Conservation (phyloP, 805 yeast species). For the Yarrowia porcina region DNA sequence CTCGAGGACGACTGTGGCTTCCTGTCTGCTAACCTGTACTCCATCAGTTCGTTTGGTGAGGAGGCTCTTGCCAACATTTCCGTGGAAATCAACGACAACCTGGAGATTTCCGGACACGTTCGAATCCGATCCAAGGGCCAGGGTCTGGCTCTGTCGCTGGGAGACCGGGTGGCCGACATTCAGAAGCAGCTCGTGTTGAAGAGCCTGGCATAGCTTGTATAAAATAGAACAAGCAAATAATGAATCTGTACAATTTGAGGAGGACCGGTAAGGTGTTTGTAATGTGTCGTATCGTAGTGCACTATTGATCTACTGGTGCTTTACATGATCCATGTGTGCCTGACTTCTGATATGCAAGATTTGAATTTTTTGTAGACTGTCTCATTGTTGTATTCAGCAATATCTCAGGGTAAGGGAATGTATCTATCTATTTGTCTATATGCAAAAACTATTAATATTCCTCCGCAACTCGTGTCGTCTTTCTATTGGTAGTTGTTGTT, state of each 20-base stretch:
- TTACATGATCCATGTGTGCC: background rate
- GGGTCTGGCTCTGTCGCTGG: slow-evolving; percentile 91
- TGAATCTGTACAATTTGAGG: background rate
- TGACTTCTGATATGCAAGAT: background rate
- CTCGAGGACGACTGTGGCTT: slow-evolving; percentile 63
- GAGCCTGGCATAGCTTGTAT: slow-evolving; percentile 20
- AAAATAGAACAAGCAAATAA: background rate
- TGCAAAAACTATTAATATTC: background rate
- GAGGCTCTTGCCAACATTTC: slow-evolving; percentile 95
- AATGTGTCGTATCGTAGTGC: too few relatives aligned
- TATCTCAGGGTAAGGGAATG: background rate
- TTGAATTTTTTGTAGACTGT: background rate
- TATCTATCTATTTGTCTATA: slow-evolving; percentile 20
- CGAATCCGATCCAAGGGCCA: slow-evolving; percentile 97
- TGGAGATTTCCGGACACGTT: slow-evolving; percentile 86
- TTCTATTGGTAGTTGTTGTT: background rate
- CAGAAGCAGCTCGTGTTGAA: slow-evolving; percentile 44
- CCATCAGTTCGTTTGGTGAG: slow-evolving; percentile 92
- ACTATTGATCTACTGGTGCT: too few relatives aligned
- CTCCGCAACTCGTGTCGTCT: background rate
- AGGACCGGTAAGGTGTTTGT: too few relatives aligned
- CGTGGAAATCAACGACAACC: slow-evolving; percentile 74
- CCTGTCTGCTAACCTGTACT: slow-evolving; percentile 89
- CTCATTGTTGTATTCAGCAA: too few relatives aligned
- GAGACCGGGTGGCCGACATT: slow-evolving; percentile 83